Evolutionary conservation across 2,329 filamentous ascomycete species (phyloP), one percentile per base, ranked within the genome.

Genomic region (Lachnellula hyalina): DNA sequence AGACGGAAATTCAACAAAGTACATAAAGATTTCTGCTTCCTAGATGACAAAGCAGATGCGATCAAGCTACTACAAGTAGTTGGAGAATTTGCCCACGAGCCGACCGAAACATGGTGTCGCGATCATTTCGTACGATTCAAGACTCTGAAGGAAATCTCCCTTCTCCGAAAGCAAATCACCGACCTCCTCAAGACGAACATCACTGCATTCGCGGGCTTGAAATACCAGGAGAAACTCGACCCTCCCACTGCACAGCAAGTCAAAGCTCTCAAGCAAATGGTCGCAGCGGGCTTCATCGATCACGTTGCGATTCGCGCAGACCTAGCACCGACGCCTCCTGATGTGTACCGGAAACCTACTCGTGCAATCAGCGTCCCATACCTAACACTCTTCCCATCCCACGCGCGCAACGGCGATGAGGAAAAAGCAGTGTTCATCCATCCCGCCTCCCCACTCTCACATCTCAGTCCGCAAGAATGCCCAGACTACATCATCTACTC

Each of bases 291-390:
- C 1, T 97, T 96, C 74, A 84, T 97, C 66, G 94, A 99, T 71
- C 89, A 96, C 63, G 82, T 99, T 41, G 94, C 94, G 46, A 91
- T 97, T 63, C 89, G 94, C 57, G 90, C 89, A 4, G 93, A 99
- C 70, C 76, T 90, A n/a, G 80, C 90, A 0, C 89, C 90, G 0
- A 80, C 79, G 12, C 88, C 89, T 0, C 85, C 86, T 0, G 84
- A 86, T 58, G 73, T 80, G 51, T 73, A 77, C 46, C 79, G 86
- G 17, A 90, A 88, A 58, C 89, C 92, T 0, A 84, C 83, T 49
- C 83, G 91, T n/a, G 89, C 92, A 1, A 95, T 94, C 61, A 91
- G 97, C 63, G 89, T 97, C 2, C 89, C 93, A 0, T 99, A 97
- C 68, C 72, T 96, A 6, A 91, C 94, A 0, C 83, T 99, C 4